These are phyloP conservation scores for Simmondsia chinensis DNA, from an alignment of 148 eudicot species.

Conservation along the genomic window DNA sequence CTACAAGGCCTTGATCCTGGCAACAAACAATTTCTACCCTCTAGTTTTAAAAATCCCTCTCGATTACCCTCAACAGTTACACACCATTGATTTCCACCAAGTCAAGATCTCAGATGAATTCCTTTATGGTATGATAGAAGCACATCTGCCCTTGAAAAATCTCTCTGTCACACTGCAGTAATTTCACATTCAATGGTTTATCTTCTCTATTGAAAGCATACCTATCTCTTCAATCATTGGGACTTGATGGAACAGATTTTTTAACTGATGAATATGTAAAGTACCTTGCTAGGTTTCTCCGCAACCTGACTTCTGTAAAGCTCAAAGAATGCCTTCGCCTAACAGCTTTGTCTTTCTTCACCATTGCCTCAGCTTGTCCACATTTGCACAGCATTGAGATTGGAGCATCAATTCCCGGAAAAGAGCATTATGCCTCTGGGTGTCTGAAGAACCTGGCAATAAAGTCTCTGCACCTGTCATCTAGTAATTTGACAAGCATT, in stretches of 20 bases:
- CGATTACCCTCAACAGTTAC: background rate
- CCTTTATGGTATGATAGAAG: background rate
- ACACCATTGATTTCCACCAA: background rate
- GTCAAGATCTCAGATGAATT: background rate
- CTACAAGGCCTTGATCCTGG: background rate
- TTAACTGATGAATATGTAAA: slow-evolving; percentile 1
- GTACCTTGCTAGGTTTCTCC: background rate
- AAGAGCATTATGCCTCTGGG: background rate
- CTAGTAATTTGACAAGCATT: background rate
- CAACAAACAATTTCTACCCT: background rate
- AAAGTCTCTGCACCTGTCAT: too few relatives aligned
- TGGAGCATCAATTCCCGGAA: too few relatives aligned
- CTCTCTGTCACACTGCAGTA: background rate
- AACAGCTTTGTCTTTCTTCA: background rate
- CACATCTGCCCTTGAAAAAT: background rate
- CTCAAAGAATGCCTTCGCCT: background rate
- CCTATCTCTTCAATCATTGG: background rate
- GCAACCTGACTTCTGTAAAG: background rate
- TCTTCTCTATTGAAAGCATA: slow-evolving; percentile 1
- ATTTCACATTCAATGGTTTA: background rate
- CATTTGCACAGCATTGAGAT: background rate
- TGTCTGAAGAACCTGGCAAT: background rate
- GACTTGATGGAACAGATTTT: background rate
- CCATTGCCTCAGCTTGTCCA: slow-evolving; percentile 1
- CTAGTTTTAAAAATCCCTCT: background rate